Conservation (phyloP, 441 rosid species). For the Populus tomentosa region DNA sequence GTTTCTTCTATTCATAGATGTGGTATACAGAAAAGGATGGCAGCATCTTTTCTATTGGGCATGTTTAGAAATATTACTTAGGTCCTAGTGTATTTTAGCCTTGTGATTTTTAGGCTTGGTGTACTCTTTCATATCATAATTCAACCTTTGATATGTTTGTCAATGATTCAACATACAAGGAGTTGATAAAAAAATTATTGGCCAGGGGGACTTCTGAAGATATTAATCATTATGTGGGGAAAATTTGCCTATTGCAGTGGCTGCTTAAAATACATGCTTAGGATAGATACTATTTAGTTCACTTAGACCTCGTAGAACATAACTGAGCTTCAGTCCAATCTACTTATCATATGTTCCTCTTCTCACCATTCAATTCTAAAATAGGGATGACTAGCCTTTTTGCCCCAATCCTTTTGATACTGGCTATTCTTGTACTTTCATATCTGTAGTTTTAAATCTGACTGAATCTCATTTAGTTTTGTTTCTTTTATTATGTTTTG, state of each 20-base stretch:
- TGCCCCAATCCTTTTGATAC: neutral
- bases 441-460: conserved; percentile 3
- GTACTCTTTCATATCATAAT: neutral
- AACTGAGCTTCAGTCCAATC: neutral
- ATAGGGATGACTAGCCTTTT: neutral
- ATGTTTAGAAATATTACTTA: neutral
- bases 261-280: neutral
- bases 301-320: neutral
- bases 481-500: conserved; percentile 6
- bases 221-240: neutral
- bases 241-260: neutral
- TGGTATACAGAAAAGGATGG: neutral
- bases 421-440: neutral
- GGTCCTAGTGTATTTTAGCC: neutral
- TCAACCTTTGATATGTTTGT: neutral
- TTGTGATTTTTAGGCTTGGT: neutral
- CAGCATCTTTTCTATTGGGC: neutral
- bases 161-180: neutral
- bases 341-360: neutral
- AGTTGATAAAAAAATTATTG: neutral
- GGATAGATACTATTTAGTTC: neutral
- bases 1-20: neutral
- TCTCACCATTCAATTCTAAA: neutral
- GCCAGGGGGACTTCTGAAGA: neutral
- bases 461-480: conserved; percentile 11